These are phyloP conservation scores for Ustulina deusta DNA, from an alignment of 2,329 filamentous ascomycete genomes.

Conservation along the genomic window DNA sequence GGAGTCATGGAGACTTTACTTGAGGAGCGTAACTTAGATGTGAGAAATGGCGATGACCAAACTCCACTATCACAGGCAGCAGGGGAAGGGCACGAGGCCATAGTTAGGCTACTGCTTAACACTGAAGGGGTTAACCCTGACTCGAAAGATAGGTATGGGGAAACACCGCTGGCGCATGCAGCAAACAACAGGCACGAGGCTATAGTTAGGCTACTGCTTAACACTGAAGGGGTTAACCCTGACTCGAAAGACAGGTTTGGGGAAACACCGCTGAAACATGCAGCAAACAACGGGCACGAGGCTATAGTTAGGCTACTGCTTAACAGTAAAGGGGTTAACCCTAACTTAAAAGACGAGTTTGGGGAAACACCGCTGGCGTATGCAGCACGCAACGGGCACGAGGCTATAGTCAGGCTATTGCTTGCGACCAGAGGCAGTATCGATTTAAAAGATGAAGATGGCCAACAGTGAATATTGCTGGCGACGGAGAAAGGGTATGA, in stretches of 20 bases:
- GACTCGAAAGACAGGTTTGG: no score
- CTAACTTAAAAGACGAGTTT: not conserved
- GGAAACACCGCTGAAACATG: no score
- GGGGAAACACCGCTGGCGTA: not conserved
- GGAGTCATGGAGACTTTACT: not conserved
- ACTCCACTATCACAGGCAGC: constrained; percentile 10
- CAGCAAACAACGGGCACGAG: not conserved
- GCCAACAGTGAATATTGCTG: not conserved
- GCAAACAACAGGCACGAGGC: not conserved
- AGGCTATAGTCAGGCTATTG: not conserved
- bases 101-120: not conserved
- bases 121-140: not conserved
- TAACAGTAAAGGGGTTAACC: not conserved
- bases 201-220: constrained; percentile 10
- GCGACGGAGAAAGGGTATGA: not conserved
- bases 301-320: constrained; percentile 12
- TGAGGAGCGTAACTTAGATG: not conserved
- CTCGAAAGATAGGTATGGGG: not conserved
- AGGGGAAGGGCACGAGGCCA: not conserved
- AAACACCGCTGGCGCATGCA: constrained; percentile 2
- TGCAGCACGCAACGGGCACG: not conserved
- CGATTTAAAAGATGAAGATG: not conserved
- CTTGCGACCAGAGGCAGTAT: not conserved
- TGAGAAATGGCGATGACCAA: not conserved
- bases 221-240: no score